Evolutionary conservation across 352 stramenopile genomes (phyloP), one percentile per base, ranked within the genome.

Genomic region (Globisporangium yorkense): DNA sequence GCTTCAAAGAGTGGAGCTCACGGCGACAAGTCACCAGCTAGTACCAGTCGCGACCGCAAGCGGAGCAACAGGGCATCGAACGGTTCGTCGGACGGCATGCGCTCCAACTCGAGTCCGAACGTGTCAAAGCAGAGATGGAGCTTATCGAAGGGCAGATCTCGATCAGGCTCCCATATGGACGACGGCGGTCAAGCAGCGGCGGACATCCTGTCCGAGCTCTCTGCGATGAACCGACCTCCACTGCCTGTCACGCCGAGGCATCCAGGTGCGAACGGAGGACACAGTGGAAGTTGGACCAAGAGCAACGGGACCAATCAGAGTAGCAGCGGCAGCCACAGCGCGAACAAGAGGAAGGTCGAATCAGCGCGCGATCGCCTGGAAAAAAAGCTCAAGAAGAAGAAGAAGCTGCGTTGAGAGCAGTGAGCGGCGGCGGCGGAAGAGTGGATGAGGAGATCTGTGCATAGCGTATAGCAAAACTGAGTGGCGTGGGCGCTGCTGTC

Each of bases 301-400:
- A 55, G 65, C 46, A 65, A 66, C 18, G 41, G 16, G 41, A 21
- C 15, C 40, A 45, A 2, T 13, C 40, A 45, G 10, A 45, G 40
- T 13, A n/a, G 40, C 40, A 45, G 41, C 41, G n/a, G 18, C 43
- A 48, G n/a, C 43, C 20, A 21, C 3, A 24, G 43, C 10, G 18
- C 43, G 43, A 48, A 2, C 37, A 92, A 91, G 60, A 74, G 82
- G 51, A 89, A 81, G 61, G 67, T 72, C 4, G 63, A 66, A 16
- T 89, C 80, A 15, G 80, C 74, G 6, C 79, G 83, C 18, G 80
- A 88, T 54, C 80, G 83, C 1, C 59, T 93, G 54, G 78, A 77
- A 51, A 93, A 93, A 56, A 93, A 93, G 59, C 74, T 93, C 37
- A 93, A 89, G 68, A 83, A 83, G 37, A 84, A 72, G 55, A 87